Evolutionary conservation across 2,329 filamentous ascomycete genomes (phyloP).

Genomic region (Karstenula rhodostoma): DNA sequence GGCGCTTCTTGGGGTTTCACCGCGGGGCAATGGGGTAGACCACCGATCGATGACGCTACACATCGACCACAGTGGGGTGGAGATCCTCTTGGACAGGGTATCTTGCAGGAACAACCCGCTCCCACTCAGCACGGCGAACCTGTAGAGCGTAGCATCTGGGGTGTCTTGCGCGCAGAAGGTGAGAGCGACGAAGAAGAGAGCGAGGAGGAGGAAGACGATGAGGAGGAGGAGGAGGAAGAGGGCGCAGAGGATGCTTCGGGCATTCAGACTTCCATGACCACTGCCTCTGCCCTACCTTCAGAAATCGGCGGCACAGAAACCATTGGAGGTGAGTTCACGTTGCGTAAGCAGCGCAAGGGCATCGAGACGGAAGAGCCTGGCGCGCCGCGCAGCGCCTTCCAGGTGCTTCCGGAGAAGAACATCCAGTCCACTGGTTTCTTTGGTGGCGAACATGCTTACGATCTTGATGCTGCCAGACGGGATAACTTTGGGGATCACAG

Average conservation of each 20-base stretch:
- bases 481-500: conserved; percentile 78
- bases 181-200: conserved; percentile 74
- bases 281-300: conserved; percentile 80
- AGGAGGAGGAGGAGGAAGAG: conserved; percentile 69
- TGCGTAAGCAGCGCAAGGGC: conserved; percentile 81
- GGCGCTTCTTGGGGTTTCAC: conserved; percentile 95
- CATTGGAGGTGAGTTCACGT: conserved; percentile 85
- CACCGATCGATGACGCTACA: conserved; percentile 88
- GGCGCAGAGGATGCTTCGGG: conserved; percentile 64
- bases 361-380: conserved; percentile 86
- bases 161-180: conserved; percentile 82
- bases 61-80: conserved; percentile 88
- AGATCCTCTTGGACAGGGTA: conserved; percentile 86
- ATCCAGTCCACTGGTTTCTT: conserved; percentile 92
- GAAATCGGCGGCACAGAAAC: conserved; percentile 80
- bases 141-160: conserved; percentile 89
- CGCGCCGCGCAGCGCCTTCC: conserved; percentile 79
- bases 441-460: conserved; percentile 91
- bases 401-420: conserved; percentile 87
- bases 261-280: conserved; percentile 74
- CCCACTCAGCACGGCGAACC: conserved; percentile 69
- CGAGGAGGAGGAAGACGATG: conserved; percentile 75
- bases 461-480: conserved; percentile 69
- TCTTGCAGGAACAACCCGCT: conserved; percentile 67
- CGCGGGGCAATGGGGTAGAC: conserved; percentile 94